phyloP scores from a whole-genome alignment of 805 yeast genomes.

The Yamadazyma akitaensis region DNA sequence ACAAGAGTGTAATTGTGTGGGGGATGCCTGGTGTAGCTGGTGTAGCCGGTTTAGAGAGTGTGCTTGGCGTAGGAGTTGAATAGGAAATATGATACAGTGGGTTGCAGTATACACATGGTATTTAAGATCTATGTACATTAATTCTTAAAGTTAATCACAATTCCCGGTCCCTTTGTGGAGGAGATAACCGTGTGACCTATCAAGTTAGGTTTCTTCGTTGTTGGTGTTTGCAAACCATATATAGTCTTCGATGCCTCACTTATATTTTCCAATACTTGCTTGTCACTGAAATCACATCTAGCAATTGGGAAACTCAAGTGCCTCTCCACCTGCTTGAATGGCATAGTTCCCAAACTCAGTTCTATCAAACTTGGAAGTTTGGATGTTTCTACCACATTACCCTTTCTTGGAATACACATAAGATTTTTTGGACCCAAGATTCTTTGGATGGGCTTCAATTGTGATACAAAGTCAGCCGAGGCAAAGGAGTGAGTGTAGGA shows the following conservation, averaged over 20 bases:
- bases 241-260: constrained; percentile 64
- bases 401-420: constrained; percentile 83
- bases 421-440: constrained; percentile 83
- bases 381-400: constrained; percentile 63
- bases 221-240: constrained; percentile 50
- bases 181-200: constrained; percentile 67
- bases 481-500: constrained; percentile 74
- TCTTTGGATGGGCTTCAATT: constrained; percentile 68
- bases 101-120: neutral
- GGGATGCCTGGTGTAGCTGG: too few relatives aligned
- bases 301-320: constrained; percentile 69
- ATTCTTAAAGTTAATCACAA: constrained; percentile 50
- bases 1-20: too few relatives aligned
- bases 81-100: too few relatives aligned
- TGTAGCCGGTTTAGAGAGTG: too few relatives aligned
- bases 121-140: constrained; percentile 8
- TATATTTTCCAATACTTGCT: constrained; percentile 69
- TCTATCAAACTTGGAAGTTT: constrained; percentile 54
- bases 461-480: constrained; percentile 73
- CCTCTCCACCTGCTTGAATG: constrained; percentile 71
- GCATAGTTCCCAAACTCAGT: constrained; percentile 61
- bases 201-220: constrained; percentile 63
- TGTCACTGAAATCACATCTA: constrained; percentile 72
- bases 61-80: too few relatives aligned
- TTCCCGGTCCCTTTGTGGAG: constrained; percentile 77